Conservation (phyloP, 2,329 filamentous ascomycete species). For the Tothia fuscella region DNA sequence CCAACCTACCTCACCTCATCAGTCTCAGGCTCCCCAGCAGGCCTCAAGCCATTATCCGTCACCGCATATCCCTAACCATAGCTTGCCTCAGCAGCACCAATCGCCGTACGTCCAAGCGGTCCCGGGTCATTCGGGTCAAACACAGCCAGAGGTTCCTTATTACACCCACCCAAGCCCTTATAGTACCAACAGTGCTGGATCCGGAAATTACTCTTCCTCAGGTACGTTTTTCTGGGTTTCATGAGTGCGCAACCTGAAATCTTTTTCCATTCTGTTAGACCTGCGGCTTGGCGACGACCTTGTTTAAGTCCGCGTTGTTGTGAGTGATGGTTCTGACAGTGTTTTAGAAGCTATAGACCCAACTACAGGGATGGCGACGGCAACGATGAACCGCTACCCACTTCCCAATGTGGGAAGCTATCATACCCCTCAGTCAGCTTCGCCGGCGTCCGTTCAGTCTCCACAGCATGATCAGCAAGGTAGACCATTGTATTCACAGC, state of each 20-base stretch:
- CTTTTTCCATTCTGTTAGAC: neutral
- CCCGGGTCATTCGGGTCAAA: conserved; percentile 49
- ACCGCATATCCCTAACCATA: conserved; percentile 50
- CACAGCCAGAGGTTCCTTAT: conserved; percentile 58
- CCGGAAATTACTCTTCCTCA: conserved; percentile 76
- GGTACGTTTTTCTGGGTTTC: conserved; percentile 45
- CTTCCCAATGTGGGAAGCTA: conserved; percentile 54
- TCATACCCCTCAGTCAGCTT: conserved; percentile 90
- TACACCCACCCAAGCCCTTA: conserved; percentile 72
- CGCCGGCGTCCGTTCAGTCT: conserved; percentile 84
- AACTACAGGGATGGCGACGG: conserved; percentile 43
- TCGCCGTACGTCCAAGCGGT: conserved; percentile 56
- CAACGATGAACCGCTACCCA: conserved; percentile 63
- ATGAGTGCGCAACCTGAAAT: neutral
- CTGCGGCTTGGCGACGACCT: conserved; percentile 6
- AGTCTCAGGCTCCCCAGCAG: conserved; percentile 47
- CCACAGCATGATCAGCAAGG: conserved; percentile 82
- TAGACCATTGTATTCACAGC: conserved; percentile 70
- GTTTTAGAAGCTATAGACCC: conserved; percentile 6
- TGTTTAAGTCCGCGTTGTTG: no score
- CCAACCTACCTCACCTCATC: conserved; percentile 52
- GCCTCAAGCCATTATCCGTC: conserved; percentile 52
- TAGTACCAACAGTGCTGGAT: conserved; percentile 61
- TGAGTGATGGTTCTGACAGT: neutral
- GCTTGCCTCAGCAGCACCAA: conserved; percentile 38